Percentiles rank a stretch among this genome's conserved stretches.
Conservation (phyloP, 768 basidiomycete genomes). For the Lactarius hengduanensis region DNA sequence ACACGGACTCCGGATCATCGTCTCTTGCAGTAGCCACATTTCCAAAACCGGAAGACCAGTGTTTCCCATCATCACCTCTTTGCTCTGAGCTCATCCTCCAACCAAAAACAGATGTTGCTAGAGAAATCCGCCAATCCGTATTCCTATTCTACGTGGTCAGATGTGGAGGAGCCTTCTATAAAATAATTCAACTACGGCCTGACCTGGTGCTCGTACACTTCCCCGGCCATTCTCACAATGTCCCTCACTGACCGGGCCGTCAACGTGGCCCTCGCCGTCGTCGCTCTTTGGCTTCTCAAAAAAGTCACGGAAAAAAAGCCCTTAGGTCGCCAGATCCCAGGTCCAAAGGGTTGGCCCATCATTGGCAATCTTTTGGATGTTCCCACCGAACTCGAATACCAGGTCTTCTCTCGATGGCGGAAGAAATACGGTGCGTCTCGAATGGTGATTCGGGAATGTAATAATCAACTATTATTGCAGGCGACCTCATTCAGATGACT, state of each 20-base stretch:
- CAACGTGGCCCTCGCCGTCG: constrained; percentile 18
- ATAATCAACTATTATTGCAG: constrained; percentile 9
- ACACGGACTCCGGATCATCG: background rate
- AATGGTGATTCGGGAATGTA: background rate
- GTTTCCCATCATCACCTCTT: too few relatives aligned
- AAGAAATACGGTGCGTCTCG: constrained; percentile 26
- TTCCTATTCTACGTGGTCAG: constrained; percentile 14
- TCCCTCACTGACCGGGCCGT: constrained; percentile 14
- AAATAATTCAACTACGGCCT: background rate
- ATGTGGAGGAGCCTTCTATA: constrained; percentile 1
- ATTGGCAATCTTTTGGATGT: constrained; percentile 30
- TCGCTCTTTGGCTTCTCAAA: constrained; percentile 22
- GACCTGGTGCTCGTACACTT: background rate
- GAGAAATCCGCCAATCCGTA: background rate
- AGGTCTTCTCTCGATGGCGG: constrained; percentile 24
- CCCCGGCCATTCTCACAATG: constrained; percentile 11
- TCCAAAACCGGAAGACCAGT: too few relatives aligned
- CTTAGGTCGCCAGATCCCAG: constrained; percentile 22
- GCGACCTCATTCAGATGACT: constrained; percentile 31
- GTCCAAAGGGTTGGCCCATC: constrained; percentile 26
- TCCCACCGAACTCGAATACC: constrained; percentile 25
- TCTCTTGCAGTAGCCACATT: too few relatives aligned
- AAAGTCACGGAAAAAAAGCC: constrained; percentile 23
- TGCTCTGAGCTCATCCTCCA: too few relatives aligned
- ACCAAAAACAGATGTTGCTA: too few relatives aligned